Evolutionary conservation across 371 early-diverging fungal genomes (phyloP).

Genomic region (Rhizopus arrhizus): DNA sequence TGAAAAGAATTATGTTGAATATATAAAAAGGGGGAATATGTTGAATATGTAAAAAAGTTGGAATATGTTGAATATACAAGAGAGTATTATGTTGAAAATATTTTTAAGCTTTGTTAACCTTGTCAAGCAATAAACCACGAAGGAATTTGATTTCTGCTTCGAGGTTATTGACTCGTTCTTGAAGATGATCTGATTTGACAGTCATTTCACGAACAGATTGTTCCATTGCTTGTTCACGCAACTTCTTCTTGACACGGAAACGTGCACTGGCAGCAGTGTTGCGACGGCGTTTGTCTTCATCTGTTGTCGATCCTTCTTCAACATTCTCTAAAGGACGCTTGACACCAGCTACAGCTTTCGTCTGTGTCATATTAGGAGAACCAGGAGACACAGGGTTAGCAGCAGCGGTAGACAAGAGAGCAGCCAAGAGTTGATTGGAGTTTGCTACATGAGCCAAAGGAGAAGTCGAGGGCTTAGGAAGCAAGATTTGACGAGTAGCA

Average conservation of each 20-base stretch:
- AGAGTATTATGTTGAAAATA: not conserved
- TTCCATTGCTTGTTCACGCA: slow-evolving; percentile 85
- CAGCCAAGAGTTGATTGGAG: slow-evolving; percentile 15
- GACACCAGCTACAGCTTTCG: not conserved
- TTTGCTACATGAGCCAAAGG: slow-evolving; percentile 2
- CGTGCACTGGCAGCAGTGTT: slow-evolving; percentile 95
- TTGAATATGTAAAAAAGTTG: slow-evolving; percentile 2
- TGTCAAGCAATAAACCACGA: slow-evolving; percentile 79
- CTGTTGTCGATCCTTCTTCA: slow-evolving; percentile 23
- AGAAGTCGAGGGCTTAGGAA: slow-evolving; percentile 37
- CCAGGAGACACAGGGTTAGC: not conserved
- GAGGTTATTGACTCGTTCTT: slow-evolving; percentile 72
- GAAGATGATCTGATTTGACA: slow-evolving; percentile 69
- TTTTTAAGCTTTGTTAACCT: slow-evolving; percentile 39
- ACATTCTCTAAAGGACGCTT: slow-evolving; percentile 9
- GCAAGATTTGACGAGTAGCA: slow-evolving; percentile 27
- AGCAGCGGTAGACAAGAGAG: slow-evolving; percentile 14
- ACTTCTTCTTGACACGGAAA: slow-evolving; percentile 91
- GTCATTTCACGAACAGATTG: slow-evolving; percentile 82
- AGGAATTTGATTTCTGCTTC: slow-evolving; percentile 91
- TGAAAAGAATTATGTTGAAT: slow-evolving; percentile 7
- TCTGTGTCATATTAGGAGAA: not conserved
- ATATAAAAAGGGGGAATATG: not conserved
- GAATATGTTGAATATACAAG: slow-evolving; percentile 10
- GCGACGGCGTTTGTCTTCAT: slow-evolving; percentile 86